Percentiles rank a stretch among this genome's conserved stretches.
Evolutionary conservation across 306 rosid genomes (phyloP).

Genomic region (Carpinus fangiana): DNA sequence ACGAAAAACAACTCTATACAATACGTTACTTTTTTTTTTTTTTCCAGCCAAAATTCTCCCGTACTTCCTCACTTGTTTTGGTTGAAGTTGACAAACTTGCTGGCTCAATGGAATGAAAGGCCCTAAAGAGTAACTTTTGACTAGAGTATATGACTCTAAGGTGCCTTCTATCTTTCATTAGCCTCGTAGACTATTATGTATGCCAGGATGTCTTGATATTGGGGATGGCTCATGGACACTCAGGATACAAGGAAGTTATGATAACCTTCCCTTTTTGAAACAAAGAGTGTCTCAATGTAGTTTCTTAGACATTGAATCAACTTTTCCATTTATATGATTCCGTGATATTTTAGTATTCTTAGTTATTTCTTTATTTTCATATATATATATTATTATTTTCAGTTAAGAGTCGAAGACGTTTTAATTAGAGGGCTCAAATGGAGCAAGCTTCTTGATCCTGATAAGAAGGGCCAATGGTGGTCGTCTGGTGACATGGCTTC

Average conservation of each 20-base stretch:
- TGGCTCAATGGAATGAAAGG: no score
- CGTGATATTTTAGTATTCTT: neutral
- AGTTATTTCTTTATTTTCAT: slow-evolving; percentile 10
- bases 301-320: neutral
- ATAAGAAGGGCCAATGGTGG: slow-evolving; percentile 98
- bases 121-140: no score
- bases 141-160: no score
- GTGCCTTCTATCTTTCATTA: no score
- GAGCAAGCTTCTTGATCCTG: slow-evolving; percentile 80
- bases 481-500: slow-evolving; percentile 58
- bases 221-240: neutral
- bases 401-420: slow-evolving; percentile 67
- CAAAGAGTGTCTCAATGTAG: no score
- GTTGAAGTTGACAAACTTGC: no score
- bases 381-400: slow-evolving; percentile 34
- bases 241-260: neutral
- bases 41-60: no score
- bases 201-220: neutral
- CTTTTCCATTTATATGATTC: slow-evolving; percentile 14
- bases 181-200: neutral
- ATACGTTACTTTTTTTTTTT: no score
- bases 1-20: no score
- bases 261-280: neutral
- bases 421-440: slow-evolving; percentile 77
- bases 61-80: no score